Base-by-base conservation (phyloP, 805 yeast species). In the Spathaspora passalidarum region DNA sequence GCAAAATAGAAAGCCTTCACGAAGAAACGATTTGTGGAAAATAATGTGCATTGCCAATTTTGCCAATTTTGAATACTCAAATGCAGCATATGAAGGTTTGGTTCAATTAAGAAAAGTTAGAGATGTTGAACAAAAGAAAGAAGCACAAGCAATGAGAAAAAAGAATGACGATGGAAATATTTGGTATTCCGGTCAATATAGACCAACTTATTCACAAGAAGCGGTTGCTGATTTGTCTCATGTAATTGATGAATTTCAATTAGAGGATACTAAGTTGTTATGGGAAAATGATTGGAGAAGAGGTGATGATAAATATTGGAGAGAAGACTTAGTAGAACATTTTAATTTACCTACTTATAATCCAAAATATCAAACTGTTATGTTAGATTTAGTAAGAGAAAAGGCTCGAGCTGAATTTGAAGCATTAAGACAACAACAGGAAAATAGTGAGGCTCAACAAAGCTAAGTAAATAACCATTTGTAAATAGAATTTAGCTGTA, bases 261-360 rank as follows among this genome's bases (percentile, higher is more conserved):
- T 72, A 54, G 70, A 62, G 29, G 50, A 71, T 52, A 71, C 84
- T 32, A 78, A 70, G 38, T 71, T 89, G 19, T 76, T 73, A 55
- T 91, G 98, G 98, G 97, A 89, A 56, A 81, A 82, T 53, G 71
- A 79, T 44, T 90, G 96, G 95, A 79, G 96, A 64, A 81, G 81
- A 67, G 98, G 98, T 40, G 90, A 81, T 43, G 82, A 79, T 40
- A 68, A 73, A 51, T 75, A 84, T 63, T 90, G 97, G 97, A 69
- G 78, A 45, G 53, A 50, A 2, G 76, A 75, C 7, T 62, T 80
- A 44, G 82, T 83, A 13, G 66, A 75, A 50, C 96, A 88, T 66
- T 73, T 73, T n/a, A 65, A 68, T 48, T 65, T 88, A 53, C 84
- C 77, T 20, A 68, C 76, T 54, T 72, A 76, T 59, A 75, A 75